These are phyloP conservation scores for Annulohypoxylon truncatum DNA, from an alignment of 2,329 filamentous ascomycete genomes.

Conservation along the genomic window DNA sequence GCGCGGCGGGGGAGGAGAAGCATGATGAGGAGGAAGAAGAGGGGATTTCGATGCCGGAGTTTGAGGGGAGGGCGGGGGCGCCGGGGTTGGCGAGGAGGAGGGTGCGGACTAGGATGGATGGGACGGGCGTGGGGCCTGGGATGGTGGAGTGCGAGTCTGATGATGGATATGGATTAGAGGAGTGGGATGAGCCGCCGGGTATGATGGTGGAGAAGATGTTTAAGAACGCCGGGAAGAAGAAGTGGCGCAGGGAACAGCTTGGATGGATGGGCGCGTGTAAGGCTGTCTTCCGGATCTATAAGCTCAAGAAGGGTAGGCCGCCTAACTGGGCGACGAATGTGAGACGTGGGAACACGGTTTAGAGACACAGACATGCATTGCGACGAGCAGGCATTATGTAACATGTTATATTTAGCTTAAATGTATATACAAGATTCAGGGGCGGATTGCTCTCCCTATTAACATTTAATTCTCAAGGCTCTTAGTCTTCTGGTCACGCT, in stretches of 20 bases:
- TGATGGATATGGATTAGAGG: slow-evolving; percentile 13
- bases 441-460: not conserved
- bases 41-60: slow-evolving; percentile 1
- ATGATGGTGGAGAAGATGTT: slow-evolving; percentile 50
- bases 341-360: slow-evolving; percentile 32
- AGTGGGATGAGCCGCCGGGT: slow-evolving; percentile 39
- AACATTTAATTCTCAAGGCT: not conserved
- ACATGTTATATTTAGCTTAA: not conserved
- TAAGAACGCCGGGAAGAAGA: slow-evolving; percentile 44
- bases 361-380: not conserved
- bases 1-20: too few relatives aligned
- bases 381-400: not conserved
- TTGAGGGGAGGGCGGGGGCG: slow-evolving; percentile 26
- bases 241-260: slow-evolving; percentile 57
- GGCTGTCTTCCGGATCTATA: slow-evolving; percentile 53
- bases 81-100: slow-evolving; percentile 24
- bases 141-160: slow-evolving; percentile 9
- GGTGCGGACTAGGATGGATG: slow-evolving; percentile 5
- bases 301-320: slow-evolving; percentile 43
- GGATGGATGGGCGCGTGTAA: slow-evolving; percentile 61
- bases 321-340: slow-evolving; percentile 23
- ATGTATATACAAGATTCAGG: not conserved
- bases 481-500: not conserved
- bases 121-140: slow-evolving; percentile 23
- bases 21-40: not conserved